A percentile compares a stretch with the other conserved stretches of the same genome.
These are phyloP conservation scores for Dothideomycetes sp. DNA, from an alignment of 2,329 filamentous ascomycete species.

Conservation along the genomic window DNA sequence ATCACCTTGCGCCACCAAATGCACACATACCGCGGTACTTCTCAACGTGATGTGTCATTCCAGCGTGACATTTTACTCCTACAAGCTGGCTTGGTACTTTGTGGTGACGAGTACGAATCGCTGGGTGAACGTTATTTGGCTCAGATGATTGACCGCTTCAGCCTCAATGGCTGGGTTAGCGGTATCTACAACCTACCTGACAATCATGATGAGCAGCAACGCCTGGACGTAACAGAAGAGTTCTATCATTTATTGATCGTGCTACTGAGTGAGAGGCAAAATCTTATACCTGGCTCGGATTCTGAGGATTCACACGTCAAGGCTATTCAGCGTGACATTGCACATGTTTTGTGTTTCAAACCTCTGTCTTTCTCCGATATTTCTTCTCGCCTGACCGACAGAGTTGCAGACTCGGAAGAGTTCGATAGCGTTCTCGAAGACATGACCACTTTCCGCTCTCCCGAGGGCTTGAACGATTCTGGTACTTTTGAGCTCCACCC, in stretches of 20 bases:
- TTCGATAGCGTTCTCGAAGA: slow-evolving; percentile 76
- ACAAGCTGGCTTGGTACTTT: slow-evolving; percentile 81
- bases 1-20: slow-evolving; percentile 94
- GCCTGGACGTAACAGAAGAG: slow-evolving; percentile 89
- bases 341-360: slow-evolving; percentile 91
- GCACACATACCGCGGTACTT: slow-evolving; percentile 80
- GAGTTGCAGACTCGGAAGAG: slow-evolving; percentile 77
- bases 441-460: slow-evolving; percentile 80
- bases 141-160: slow-evolving; percentile 84
- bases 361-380: slow-evolving; percentile 92
- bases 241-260: slow-evolving; percentile 91
- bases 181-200: slow-evolving; percentile 65
- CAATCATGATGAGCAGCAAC: slow-evolving; percentile 75
- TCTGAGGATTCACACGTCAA: slow-evolving; percentile 42
- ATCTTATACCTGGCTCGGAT: slow-evolving; percentile 58
- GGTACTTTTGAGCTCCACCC: slow-evolving; percentile 89
- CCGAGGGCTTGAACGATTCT: slow-evolving; percentile 83
- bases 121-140: slow-evolving; percentile 54
- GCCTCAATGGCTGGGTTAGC: slow-evolving; percentile 76
- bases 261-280: slow-evolving; percentile 76
- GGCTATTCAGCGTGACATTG: slow-evolving; percentile 77
- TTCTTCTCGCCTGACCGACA: slow-evolving; percentile 73
- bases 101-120: slow-evolving; percentile 55
- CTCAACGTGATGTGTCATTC: slow-evolving; percentile 82
- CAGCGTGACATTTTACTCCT: slow-evolving; percentile 91